Conservation (phyloP, 768 basidiomycete species). For the Pleurotus eryngii region DNA sequence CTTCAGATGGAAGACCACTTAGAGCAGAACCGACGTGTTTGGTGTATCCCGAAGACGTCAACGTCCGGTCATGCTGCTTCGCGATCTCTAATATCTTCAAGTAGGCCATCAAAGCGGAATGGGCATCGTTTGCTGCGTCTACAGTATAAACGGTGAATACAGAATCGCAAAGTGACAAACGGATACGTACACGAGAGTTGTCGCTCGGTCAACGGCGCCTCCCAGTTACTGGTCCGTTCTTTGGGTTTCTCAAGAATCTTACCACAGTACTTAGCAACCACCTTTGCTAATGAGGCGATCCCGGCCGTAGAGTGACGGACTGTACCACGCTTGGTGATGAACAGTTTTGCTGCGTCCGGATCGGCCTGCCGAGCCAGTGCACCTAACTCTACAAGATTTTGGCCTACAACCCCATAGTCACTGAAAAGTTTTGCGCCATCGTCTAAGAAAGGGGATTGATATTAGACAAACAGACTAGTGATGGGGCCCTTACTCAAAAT, state of each 20-base stretch:
- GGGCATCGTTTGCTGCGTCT: slow-evolving; percentile 40
- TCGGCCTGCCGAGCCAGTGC: slow-evolving; percentile 28
- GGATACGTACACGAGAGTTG: slow-evolving; percentile 26
- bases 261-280: slow-evolving; percentile 21
- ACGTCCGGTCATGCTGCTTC: slow-evolving; percentile 10
- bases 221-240: slow-evolving; percentile 33
- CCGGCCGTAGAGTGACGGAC: background rate
- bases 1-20: slow-evolving; percentile 1
- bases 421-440: slow-evolving; percentile 36
- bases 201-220: slow-evolving; percentile 19
- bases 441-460: slow-evolving; percentile 15
- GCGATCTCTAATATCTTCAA: slow-evolving; percentile 24
- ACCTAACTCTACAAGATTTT: slow-evolving; percentile 33
- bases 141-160: background rate
- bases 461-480: background rate
- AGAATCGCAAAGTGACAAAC: background rate
- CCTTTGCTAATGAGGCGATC: slow-evolving; percentile 3
- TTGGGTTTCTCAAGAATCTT: slow-evolving; percentile 27
- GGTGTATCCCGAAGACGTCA: slow-evolving; percentile 1
- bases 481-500: slow-evolving; percentile 23
- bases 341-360: slow-evolving; percentile 8
- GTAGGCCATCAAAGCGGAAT: slow-evolving; percentile 29
- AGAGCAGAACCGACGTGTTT: slow-evolving; percentile 9
- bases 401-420: slow-evolving; percentile 34
- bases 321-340: background rate